A percentile compares a stretch with the other conserved stretches of the same genome.
phyloP scores from a whole-genome alignment of 768 basidiomycete genomes.

The Suillus clintonianus region DNA sequence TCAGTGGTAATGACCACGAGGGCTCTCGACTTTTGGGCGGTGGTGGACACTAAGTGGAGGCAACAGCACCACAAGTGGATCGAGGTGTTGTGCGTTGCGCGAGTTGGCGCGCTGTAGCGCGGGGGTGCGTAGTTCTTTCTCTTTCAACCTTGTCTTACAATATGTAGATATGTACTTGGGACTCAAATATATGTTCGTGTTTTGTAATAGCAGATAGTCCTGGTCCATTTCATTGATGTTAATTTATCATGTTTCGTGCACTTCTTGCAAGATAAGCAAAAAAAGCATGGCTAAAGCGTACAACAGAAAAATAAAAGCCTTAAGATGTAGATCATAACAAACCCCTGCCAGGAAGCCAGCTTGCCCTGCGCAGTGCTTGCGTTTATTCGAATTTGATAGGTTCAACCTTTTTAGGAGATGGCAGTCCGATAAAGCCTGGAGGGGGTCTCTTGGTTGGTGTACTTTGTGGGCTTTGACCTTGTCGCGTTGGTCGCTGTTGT shows the following conservation, averaged over 20 bases:
- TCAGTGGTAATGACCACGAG: slow-evolving; percentile 25
- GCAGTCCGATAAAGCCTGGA: slow-evolving; percentile 29
- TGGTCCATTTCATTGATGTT: background rate
- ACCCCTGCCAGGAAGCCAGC: background rate
- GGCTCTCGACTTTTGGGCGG: slow-evolving; percentile 35
- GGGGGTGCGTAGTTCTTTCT: background rate
- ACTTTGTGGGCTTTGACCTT: slow-evolving; percentile 18
- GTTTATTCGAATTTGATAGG: slow-evolving; percentile 42
- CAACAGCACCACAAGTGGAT: background rate
- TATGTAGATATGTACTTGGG: background rate
- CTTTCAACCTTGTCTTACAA: slow-evolving; percentile 1
- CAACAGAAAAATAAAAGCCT: slow-evolving; percentile 1
- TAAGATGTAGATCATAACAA: background rate
- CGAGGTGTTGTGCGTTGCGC: background rate
- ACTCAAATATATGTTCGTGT: background rate
- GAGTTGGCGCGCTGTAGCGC: background rate
- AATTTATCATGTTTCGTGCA: background rate
- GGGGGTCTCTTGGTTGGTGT: slow-evolving; percentile 26
- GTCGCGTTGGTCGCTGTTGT: slow-evolving; percentile 15
- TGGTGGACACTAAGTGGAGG: slow-evolving; percentile 22
- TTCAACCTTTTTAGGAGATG: slow-evolving; percentile 45
- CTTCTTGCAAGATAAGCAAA: slow-evolving; percentile 1
- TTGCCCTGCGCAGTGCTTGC: background rate
- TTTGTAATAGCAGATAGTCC: background rate
- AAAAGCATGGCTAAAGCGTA: slow-evolving; percentile 11